Base-by-base conservation (phyloP, 1,139 yeast species). In the Geotrichum reessii region DNA sequence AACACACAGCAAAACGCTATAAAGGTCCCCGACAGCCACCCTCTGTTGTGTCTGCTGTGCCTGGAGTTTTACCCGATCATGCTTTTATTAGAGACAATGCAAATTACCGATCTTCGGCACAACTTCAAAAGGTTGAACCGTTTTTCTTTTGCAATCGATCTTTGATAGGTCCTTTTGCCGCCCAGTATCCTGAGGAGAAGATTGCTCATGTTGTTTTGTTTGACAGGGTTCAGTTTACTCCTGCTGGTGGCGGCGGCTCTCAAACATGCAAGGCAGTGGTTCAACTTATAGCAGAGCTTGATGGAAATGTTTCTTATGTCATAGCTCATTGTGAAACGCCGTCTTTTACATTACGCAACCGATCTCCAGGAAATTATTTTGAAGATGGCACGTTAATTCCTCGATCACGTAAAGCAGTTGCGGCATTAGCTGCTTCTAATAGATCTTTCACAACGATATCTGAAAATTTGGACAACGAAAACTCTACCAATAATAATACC, bases 211-310 rank as follows among this genome's bases (percentile, higher is more conserved):
- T 59, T 8, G 62, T 47, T 8, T 48, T 59, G n/a, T 59, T 53
- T 50, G 62, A 59, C 27, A 56, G 62, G 19, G 48, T 59, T 14
- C 62, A 59, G 50, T 59, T 59, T 46, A 56, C 61, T 1, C 56
- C 61, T 9, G 57, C 61, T 0, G 55, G 56, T 27, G 59, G 62
- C 27, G 62, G 62, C 6, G 62, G 58, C 14, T 54, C 58, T 12
- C 58, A 55, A 27, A 52, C 44, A 17, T 52, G 56, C 42, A 59
- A 56, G 33, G 53, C 58, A 1, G 55, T 57, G 6, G 59, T 59
- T 8, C 62, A 59, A 40, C 40, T 59, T 14, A 40, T 59, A 3
- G 59, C 42, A 8, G 57, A 58, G 17, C 19, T 59, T 3, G 62
- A 59, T 7, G 50, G 52, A 47, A 57, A 52, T 12, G 49, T 44